A percentile compares a stretch with the other conserved stretches of the same genome.
Conservation (phyloP, 176 grass and related monocot genomes). For the Urochloa ruziziensis region DNA sequence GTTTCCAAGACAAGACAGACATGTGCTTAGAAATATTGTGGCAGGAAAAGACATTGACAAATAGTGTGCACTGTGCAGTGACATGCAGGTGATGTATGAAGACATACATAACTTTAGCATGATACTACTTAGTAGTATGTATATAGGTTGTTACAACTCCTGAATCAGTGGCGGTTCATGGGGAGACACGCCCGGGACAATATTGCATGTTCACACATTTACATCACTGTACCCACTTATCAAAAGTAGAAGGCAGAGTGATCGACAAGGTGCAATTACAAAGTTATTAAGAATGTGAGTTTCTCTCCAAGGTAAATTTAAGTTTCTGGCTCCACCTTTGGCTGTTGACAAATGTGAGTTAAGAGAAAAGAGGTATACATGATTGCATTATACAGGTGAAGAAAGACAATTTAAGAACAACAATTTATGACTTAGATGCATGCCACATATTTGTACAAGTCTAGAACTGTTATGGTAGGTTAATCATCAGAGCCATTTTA, state of each 20-base stretch:
- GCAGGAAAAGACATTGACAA: neutral
- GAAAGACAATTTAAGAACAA: neutral
- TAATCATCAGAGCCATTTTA: neutral
- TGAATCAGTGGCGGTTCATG: neutral
- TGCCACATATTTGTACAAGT: neutral
- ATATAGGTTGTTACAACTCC: neutral
- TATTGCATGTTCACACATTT: neutral
- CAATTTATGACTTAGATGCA: neutral
- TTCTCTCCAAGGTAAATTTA: no score
- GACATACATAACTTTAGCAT: neutral
- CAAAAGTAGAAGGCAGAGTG: neutral
- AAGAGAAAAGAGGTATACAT: neutral
- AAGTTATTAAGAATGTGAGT: neutral
- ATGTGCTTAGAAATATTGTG: neutral
- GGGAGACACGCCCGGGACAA: neutral
- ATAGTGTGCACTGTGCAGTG: neutral
- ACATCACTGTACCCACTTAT: neutral
- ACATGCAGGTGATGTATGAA: neutral
- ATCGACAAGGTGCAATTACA: neutral
- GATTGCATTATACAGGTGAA: neutral
- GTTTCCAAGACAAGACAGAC: constrained; percentile 5
- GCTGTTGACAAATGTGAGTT: neutral
- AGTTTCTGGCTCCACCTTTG: no score
- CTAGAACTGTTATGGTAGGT: neutral
- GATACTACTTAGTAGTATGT: neutral